These are phyloP conservation scores for Boletus rubescentipes DNA, from an alignment of 768 basidiomycete species.

Conservation along the genomic window DNA sequence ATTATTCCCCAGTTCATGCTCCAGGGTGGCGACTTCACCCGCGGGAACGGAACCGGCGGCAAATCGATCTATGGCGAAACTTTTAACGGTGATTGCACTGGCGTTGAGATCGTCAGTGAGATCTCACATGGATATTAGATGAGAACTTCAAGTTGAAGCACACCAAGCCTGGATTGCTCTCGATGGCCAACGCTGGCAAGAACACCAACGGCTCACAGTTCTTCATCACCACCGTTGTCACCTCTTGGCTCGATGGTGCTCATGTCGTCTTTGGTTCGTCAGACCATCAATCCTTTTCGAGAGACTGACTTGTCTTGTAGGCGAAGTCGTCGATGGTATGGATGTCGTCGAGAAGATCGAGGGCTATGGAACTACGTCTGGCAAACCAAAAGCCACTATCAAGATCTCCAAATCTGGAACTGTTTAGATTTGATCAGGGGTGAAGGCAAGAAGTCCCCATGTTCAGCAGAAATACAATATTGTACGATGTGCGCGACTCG, in stretches of 20 bases:
- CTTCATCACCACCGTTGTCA: conserved; percentile 84
- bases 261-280: conserved; percentile 20
- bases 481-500: too few species aligned
- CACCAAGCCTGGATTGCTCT: conserved; percentile 62
- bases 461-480: too few species aligned
- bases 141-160: conserved; percentile 85
- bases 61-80: conserved; percentile 76
- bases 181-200: conserved; percentile 78
- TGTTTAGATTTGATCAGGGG: background rate
- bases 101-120: too few species aligned
- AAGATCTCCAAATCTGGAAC: conserved; percentile 1
- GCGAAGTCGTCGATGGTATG: conserved; percentile 3
- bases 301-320: background rate
- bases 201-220: conserved; percentile 91
- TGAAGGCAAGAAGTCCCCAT: background rate
- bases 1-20: conserved; percentile 86
- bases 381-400: too few species aligned
- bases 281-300: background rate
- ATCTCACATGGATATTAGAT: conserved; percentile 43
- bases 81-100: conserved; percentile 47
- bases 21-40: conserved; percentile 88
- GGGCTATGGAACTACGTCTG: background rate
- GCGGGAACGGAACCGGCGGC: conserved; percentile 69
- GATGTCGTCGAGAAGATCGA: background rate
- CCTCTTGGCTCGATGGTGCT: conserved; percentile 27